phyloP scores from a whole-genome alignment of 2,329 filamentous ascomycete genomes.

The Alternaria incomplexa region DNA sequence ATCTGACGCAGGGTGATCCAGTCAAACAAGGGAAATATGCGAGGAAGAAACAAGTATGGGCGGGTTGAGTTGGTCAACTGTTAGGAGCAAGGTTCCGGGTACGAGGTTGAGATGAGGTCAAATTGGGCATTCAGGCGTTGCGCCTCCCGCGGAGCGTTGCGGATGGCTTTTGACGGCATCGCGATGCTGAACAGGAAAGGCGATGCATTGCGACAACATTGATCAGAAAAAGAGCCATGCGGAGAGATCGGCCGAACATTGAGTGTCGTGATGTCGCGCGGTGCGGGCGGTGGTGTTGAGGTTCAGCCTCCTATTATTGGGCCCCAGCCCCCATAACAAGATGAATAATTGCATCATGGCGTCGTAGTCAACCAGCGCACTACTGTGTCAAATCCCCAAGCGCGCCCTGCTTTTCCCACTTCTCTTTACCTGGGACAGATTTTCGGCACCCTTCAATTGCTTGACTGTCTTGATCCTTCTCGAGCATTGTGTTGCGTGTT shows the following conservation, averaged over 20 bases:
- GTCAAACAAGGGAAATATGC: background rate
- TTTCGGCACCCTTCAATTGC: constrained; percentile 4
- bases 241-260: background rate
- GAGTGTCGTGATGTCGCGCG: background rate
- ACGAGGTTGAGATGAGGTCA: background rate
- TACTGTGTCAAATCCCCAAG: constrained; percentile 20
- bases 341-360: constrained; percentile 38
- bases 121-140: background rate
- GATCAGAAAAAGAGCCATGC: background rate
- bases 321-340: constrained; percentile 34
- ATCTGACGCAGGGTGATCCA: background rate
- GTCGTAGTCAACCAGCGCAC: constrained; percentile 22
- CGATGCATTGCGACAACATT: background rate
- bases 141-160: constrained; percentile 6
- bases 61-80: background rate
- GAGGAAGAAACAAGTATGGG: background rate
- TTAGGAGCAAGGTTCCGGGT: background rate
- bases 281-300: constrained; percentile 15
- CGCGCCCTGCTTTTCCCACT: constrained; percentile 11
- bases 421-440: constrained; percentile 4
- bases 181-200: background rate
- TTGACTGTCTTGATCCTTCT: background rate
- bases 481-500: constrained; percentile 1
- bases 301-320: constrained; percentile 33
- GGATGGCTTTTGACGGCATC: background rate